Base-by-base conservation (phyloP, 2,329 filamentous ascomycete species). In the Colletotrichum sojae region DNA sequence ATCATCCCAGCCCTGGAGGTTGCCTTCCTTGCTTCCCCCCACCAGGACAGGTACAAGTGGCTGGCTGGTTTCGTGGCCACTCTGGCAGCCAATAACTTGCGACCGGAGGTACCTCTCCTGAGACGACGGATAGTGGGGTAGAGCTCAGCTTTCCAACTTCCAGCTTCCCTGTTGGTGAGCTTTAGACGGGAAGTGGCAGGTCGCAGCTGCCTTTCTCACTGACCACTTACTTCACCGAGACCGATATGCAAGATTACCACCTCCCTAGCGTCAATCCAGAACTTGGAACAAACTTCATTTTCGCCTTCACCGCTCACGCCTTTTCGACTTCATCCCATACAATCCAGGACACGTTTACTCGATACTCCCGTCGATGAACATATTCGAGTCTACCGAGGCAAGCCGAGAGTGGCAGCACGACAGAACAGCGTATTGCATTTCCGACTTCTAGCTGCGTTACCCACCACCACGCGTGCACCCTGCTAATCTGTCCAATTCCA, bases 241-340 rank as follows among this genome's bases (percentile, higher is more conserved):
- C 51, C n/a, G n/a, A n/a, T n/a, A n/a, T n/a, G n/a, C 45, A 43
- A 31, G 31, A 54, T 49, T 48, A 31, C 31, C 48, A 56, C 31
- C 27, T n/a, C 27, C 52, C 40, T 43, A 64, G 65, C 48, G 27
- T 36, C n/a, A 48, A 53, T 48, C 49, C 53, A 20, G 31, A 27
- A 64, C n/a, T n/a, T n/a, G n/a, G n/a, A n/a, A n/a, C n/a, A n/a
- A n/a, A n/a, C 48, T 65, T 52, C 60, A 68, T 48, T 55, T 45
- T 43, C 15, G 12, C 36, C 48, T 60, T 66, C 55, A 69, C 67
- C 67, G 62, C 62, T 57, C 45, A 20, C 4, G 46, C 31, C 22
- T 36, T 59, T 16, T 39, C 36, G 31, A 16, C 20, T 25, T n/a
- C 31, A 52, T 48, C 31, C 27, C 49, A n/a, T 10, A 15, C 40